Base-by-base conservation (phyloP, 2,329 filamentous ascomycete species). In the Sclerotinia borealis region DNA sequence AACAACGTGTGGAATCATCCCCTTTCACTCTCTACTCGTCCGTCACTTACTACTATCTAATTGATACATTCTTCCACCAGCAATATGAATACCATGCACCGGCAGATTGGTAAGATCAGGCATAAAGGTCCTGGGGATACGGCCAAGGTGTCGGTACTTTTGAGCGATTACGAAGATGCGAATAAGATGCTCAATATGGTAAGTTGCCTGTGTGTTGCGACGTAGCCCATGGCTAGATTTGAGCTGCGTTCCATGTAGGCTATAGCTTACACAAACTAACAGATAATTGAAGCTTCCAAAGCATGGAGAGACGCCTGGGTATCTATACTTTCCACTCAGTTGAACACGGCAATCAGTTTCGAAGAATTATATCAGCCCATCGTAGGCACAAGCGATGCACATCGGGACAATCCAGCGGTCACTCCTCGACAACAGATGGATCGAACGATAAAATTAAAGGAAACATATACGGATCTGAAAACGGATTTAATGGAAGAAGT, bases 221-320 rank as follows among this genome's bases (percentile, higher is more conserved):
- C 43, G 43, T 36, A 37, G n/a, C 5, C 9, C n/a, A 31, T n/a
- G 34, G 43, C 22, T 50, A 45, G 27, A 31, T 56, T 27, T 34
- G 15, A 58, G 51, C 37, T 31, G 48, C 29, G 6, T n/a, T 8
- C 6, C 27, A 39, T 27, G n/a, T 37, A 11, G 17, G 17, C 29
- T 29, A 8, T 37, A 52, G 59, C 64, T 69, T 47, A 69, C 64
- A 64, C 51, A 66, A 11, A 49, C 47, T 22, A 60, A 29, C 68
- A 93, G 89, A 85, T 95, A 69, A 85, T 92, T 69, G 88, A 91
- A 68, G 86, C 88, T 66, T 85, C 88, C 43, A 89, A 86, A 75
- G 80, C 85, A 73, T 95, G 90, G 87, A 85, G 88, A 72, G 89
- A 93, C 71, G 83, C 88, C 13, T 96, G 91, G 91, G 81, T 86